phyloP scores from a whole-genome alignment of 2,329 filamentous ascomycete species.

The Colletotrichum costaricense region DNA sequence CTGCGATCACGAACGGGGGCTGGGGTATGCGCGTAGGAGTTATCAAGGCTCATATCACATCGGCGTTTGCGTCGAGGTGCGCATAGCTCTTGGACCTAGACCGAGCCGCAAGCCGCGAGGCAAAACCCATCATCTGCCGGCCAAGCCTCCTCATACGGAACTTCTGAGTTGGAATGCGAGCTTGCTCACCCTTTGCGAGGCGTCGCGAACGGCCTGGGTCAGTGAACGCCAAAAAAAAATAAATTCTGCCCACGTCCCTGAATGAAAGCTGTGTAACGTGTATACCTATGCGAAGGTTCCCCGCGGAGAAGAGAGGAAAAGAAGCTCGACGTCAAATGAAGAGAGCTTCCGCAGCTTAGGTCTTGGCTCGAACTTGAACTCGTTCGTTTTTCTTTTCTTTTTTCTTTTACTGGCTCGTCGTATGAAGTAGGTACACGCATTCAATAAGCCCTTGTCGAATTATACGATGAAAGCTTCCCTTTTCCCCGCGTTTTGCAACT shows the following conservation, averaged over 20 bases:
- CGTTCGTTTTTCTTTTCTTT: not conserved
- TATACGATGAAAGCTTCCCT: not conserved
- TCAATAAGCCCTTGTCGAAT: slow-evolving; percentile 6
- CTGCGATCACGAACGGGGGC: not conserved
- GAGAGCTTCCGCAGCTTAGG: slow-evolving; percentile 3
- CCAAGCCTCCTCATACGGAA: not conserved
- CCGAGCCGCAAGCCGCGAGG: not conserved
- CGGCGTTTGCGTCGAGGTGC: not conserved
- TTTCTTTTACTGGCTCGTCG: not conserved
- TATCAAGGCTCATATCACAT: not conserved
- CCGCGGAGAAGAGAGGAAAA: not conserved
- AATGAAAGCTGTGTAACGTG: not conserved
- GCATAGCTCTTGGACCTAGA: not conserved
- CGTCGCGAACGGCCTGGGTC: not conserved
- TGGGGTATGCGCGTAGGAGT: not conserved
- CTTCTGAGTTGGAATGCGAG: not conserved
- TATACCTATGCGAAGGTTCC: not conserved
- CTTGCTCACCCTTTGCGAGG: not conserved
- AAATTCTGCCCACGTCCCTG: not conserved
- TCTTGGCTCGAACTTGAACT: not conserved
- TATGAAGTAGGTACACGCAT: not conserved
- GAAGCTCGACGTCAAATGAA: slow-evolving; percentile 4
- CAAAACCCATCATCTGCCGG: not conserved
- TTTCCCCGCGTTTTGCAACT: slow-evolving; percentile 7
- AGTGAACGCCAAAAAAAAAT: not conserved